phyloP scores from a whole-genome alignment of 2,329 filamentous ascomycete species.

The Sporothrix dimorphospora region DNA sequence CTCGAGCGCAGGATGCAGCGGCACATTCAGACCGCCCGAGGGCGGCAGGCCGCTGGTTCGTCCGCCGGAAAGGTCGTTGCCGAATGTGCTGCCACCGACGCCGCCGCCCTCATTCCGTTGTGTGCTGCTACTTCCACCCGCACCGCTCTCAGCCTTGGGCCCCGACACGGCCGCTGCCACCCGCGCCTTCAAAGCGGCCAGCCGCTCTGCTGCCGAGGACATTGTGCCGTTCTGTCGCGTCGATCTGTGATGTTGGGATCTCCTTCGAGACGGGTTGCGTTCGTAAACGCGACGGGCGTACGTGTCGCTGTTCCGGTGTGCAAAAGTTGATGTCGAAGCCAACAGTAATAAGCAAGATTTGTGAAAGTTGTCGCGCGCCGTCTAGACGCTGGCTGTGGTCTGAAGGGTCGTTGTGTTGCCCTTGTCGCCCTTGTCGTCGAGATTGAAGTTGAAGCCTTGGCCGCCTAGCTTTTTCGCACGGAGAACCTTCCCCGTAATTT shows the following conservation, averaged over 20 bases:
- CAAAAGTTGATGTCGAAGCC: not conserved
- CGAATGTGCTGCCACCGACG: constrained; percentile 49
- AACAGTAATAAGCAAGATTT: not conserved
- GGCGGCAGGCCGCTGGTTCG: constrained; percentile 32
- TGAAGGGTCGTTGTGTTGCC: not conserved
- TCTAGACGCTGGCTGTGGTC: not conserved
- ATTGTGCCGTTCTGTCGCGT: constrained; percentile 21
- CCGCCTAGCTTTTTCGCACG: constrained; percentile 13
- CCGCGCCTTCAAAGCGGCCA: constrained; percentile 78
- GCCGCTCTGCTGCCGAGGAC: constrained; percentile 58
- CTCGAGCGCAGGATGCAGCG: constrained; percentile 75
- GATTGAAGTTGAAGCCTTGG: constrained; percentile 1
- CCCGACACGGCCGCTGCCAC: constrained; percentile 69
- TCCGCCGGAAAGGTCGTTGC: constrained; percentile 23
- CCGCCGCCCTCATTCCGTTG: not conserved
- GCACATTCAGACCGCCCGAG: constrained; percentile 70
- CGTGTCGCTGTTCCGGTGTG: too few species aligned
- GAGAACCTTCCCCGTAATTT: constrained; percentile 14
- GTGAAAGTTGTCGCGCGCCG: not conserved
- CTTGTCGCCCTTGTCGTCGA: not conserved
- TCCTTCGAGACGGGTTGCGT: not conserved
- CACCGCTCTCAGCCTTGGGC: constrained; percentile 40
- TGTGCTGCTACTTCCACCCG: not conserved
- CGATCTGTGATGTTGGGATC: not conserved
- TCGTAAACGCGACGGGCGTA: not conserved